These are phyloP conservation scores for Jimgerdemannia flammicorona DNA, from an alignment of 192 early-diverging fungal species.

Conservation along the genomic window DNA sequence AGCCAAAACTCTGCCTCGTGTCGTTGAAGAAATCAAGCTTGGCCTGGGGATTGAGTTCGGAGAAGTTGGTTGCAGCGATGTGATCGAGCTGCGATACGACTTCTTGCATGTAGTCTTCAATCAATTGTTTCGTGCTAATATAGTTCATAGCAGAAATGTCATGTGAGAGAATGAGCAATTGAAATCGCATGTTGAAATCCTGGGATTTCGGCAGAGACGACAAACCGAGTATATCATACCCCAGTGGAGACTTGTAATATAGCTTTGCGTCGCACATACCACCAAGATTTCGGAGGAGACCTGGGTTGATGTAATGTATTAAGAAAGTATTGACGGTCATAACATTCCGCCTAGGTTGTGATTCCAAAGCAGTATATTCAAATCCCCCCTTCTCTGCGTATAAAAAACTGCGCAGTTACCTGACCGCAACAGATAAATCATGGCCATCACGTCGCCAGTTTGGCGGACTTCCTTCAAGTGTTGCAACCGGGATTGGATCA, in stretches of 20 bases:
- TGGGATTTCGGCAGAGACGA: background rate
- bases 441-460: slow-evolving; percentile 44
- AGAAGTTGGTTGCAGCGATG: slow-evolving; percentile 40
- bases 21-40: slow-evolving; percentile 72
- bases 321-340: background rate
- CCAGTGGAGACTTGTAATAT: slow-evolving; percentile 53
- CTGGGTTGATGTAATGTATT: slow-evolving; percentile 15
- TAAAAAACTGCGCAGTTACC: slow-evolving; percentile 17
- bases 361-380: too few species aligned
- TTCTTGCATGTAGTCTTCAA: slow-evolving; percentile 75
- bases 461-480: slow-evolving; percentile 41
- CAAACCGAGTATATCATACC: slow-evolving; percentile 27
- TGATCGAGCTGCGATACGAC: slow-evolving; percentile 55
- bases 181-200: background rate
- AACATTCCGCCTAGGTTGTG: background rate
- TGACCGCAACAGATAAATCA: slow-evolving; percentile 62
- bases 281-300: slow-evolving; percentile 70
- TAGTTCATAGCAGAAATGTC: background rate
- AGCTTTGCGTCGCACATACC: slow-evolving; percentile 63
- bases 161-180: too few species aligned
- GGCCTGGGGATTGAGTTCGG: slow-evolving; percentile 38
- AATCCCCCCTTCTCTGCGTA: too few species aligned
- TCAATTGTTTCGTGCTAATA: slow-evolving; percentile 62
- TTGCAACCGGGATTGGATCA: slow-evolving; percentile 52
- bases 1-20: slow-evolving; percentile 71